phyloP scores from a whole-genome alignment of 768 basidiomycete species.

The Phanerodontia chrysosporium region DNA sequence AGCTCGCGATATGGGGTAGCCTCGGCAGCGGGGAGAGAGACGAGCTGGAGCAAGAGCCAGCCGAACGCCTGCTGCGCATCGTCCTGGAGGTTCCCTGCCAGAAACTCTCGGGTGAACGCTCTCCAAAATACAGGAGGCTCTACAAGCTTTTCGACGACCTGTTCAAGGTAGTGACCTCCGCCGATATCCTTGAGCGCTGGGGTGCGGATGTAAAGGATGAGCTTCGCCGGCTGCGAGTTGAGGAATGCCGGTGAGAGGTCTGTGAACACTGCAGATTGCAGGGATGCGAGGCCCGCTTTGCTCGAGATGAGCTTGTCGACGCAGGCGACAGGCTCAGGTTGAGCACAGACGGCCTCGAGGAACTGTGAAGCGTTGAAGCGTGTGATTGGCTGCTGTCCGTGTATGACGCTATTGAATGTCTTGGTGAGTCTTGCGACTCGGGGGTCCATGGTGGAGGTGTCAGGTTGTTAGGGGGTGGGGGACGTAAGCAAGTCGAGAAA shows the following conservation, averaged over 20 bases:
- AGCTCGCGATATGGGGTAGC: conserved; percentile 35
- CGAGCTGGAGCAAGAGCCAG: conserved; percentile 46
- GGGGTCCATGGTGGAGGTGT: not conserved
- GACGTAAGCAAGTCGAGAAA: not conserved
- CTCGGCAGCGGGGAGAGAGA: conserved; percentile 33
- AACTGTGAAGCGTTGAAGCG: conserved; percentile 31
- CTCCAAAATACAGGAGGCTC: conserved; percentile 52
- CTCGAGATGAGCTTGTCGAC: conserved; percentile 34
- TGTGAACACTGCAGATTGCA: conserved; percentile 39
- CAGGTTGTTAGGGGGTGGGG: not conserved
- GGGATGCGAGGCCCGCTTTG: conserved; percentile 30
- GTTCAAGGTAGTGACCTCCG: conserved; percentile 38
- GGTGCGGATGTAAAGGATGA: conserved; percentile 36
- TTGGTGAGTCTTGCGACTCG: conserved; percentile 26
- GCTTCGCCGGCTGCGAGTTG: conserved; percentile 34
- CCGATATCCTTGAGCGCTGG: conserved; percentile 35
- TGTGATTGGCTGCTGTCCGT: conserved; percentile 25
- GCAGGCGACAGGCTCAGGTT: conserved; percentile 35
- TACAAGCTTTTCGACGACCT: conserved; percentile 37
- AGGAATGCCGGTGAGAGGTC: conserved; percentile 36
- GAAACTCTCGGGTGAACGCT: conserved; percentile 17
- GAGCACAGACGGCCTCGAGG: conserved; percentile 41
- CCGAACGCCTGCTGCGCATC: conserved; percentile 37
- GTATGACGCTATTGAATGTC: conserved; percentile 30
- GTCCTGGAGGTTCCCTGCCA: conserved; percentile 17